Conservation (phyloP, 495 filamentous ascomycete species). For the Achaetomiella virescens region DNA sequence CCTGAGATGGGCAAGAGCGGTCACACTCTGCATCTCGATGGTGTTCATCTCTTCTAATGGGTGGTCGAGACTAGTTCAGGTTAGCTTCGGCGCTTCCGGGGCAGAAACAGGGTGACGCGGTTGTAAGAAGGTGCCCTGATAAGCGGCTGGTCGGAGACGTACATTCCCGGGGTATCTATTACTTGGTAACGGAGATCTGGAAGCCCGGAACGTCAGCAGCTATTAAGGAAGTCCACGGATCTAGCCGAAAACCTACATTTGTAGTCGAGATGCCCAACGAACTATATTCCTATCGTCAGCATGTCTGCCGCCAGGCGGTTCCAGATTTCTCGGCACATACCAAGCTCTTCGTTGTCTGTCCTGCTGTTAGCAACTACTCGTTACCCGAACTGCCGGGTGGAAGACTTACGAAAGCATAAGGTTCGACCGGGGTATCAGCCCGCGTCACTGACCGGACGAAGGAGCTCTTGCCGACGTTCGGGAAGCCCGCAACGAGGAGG, state of each 20-base stretch:
- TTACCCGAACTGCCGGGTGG: not conserved
- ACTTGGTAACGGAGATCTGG: conserved; percentile 49
- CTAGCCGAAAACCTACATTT: conserved; percentile 45
- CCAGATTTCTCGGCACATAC: not conserved
- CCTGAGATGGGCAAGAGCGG: conserved; percentile 91
- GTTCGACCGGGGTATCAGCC: conserved; percentile 96
- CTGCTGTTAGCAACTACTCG: not conserved
- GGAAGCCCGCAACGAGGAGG: conserved; percentile 91
- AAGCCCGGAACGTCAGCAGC: not conserved
- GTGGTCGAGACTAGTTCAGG: conserved; percentile 62
- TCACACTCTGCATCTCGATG: conserved; percentile 97
- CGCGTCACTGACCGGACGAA: conserved; percentile 87
- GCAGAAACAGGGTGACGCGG: no score
- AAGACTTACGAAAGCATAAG: conserved; percentile 70
- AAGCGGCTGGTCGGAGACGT: conserved; percentile 1
- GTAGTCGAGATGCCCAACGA: conserved; percentile 98
- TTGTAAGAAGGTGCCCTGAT: no score
- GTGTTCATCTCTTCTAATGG: conserved; percentile 99
- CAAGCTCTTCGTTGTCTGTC: conserved; percentile 79
- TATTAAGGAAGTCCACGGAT: not conserved
- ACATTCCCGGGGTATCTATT: conserved; percentile 77
- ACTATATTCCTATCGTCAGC: conserved; percentile 81
- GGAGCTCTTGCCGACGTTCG: conserved; percentile 95
- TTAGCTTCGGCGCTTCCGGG: conserved; percentile 1
- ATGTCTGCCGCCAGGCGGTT: not conserved